Evolutionary conservation across 1,284 basidiomycete genomes (phyloP), one percentile per base, ranked within the genome.

Genomic region (Pseudozyma hubeiensis): DNA sequence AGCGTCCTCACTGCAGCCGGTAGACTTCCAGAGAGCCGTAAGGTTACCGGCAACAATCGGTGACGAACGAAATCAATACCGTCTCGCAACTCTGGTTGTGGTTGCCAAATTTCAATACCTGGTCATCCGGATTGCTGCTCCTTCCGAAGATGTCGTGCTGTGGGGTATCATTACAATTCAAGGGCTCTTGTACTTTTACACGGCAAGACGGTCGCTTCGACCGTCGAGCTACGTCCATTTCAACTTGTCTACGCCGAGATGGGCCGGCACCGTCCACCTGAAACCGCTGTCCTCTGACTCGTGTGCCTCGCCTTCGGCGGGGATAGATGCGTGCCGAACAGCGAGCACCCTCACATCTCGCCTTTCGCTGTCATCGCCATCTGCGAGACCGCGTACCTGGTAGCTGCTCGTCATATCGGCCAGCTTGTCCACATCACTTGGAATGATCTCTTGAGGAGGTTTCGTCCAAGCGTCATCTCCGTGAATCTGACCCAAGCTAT

Each of bases 191-290:
- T n/a, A n/a, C n/a, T n/a, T n/a, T n/a, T n/a, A n/a, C n/a, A n/a
- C n/a, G n/a, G n/a, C n/a, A n/a, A n/a, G n/a, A n/a, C n/a, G n/a
- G n/a, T n/a, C n/a, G n/a, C n/a, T n/a, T n/a, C n/a, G n/a, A n/a
- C n/a, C 24, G 24, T 24, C 24, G 24, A 19, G 6, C 31, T 35
- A 47, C 62, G 31, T 33, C 60, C 61, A 69, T 11, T 51, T 34
- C 19, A 64, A 29, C 43, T 33, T 9, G 24, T 69, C 66, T 7
- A 69, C 66, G 13, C 56, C 61, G 3, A 69, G 57, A 56, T 64
- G 53, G 7, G 41, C 47, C 1, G 66, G 66, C 16, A 69, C 60
- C 7, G 51, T 60, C 59, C 59, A 63, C 31, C 47, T 53, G 6
- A 53, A 7, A 6, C 37, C 51, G 7, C 34, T 44, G 5, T 50